These are phyloP conservation scores for Neopestalotiopsis sp. DNA, from an alignment of 2,329 filamentous ascomycete genomes.

Conservation along the genomic window DNA sequence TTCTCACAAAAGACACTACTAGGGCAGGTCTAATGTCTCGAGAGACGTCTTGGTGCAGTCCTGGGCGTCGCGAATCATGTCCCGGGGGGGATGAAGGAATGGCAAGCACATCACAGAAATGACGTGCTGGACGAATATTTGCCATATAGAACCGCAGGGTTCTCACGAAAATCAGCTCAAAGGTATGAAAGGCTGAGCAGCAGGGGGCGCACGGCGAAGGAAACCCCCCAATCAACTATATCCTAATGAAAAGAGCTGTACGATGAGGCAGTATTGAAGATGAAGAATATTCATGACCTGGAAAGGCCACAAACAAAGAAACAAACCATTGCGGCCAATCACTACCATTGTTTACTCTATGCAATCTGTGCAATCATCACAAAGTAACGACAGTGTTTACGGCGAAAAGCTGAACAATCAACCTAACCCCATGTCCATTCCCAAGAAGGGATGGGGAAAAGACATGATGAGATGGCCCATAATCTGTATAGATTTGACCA, in stretches of 20 bases:
- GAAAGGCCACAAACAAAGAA: background rate
- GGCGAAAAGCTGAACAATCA: background rate
- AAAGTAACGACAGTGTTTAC: background rate
- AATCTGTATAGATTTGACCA: no score
- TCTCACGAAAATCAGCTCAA: background rate
- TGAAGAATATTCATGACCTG: background rate
- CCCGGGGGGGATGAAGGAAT: background rate
- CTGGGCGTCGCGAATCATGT: background rate
- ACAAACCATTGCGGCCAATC: background rate
- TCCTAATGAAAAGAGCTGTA: slow-evolving; percentile 2
- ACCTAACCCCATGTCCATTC: background rate
- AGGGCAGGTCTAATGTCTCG: background rate
- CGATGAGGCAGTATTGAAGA: background rate
- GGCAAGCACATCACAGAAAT: background rate
- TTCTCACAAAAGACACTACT: background rate
- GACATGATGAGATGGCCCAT: background rate
- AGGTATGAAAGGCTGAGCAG: background rate
- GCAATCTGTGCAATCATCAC: background rate
- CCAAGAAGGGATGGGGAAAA: background rate
- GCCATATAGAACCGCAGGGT: background rate
- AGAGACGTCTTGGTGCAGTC: background rate
- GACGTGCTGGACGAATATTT: background rate
- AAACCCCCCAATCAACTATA: background rate
- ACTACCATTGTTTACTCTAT: background rate
- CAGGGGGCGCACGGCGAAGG: background rate